phyloP scores from a whole-genome alignment of 371 early-diverging fungal species.

The Rhizopus stolonifer region DNA sequence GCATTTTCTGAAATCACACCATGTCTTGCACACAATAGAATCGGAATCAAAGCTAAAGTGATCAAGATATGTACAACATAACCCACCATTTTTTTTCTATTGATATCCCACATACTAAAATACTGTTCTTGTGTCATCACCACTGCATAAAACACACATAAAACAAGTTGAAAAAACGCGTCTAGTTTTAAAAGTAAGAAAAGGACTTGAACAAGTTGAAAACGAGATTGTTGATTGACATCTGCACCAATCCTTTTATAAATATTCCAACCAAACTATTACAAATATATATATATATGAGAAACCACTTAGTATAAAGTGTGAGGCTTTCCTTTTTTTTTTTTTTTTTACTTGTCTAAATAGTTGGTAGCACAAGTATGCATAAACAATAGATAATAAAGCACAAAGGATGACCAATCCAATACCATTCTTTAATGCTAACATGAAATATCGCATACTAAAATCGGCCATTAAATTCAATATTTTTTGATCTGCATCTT shows the following conservation, averaged over 20 bases:
- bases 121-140: constrained; percentile 49
- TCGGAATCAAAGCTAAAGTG: constrained; percentile 37
- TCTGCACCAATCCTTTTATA: constrained; percentile 51
- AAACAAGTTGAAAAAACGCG: constrained; percentile 47
- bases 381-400: constrained; percentile 28
- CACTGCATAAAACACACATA: constrained; percentile 47
- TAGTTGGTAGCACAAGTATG: constrained; percentile 29
- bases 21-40: constrained; percentile 36
- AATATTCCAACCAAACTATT: constrained; percentile 46
- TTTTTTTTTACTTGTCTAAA: constrained; percentile 42
- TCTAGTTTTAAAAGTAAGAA: constrained; percentile 42
- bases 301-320: not conserved
- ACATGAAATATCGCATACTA: not conserved
- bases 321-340: not conserved
- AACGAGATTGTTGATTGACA: constrained; percentile 39
- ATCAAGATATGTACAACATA: constrained; percentile 43
- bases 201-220: constrained; percentile 32
- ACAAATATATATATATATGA: not conserved
- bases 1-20: constrained; percentile 37
- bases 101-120: constrained; percentile 8
- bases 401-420: constrained; percentile 25
- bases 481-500: not conserved
- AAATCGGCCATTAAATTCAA: not conserved
- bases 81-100: constrained; percentile 23
- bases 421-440: constrained; percentile 39